A percentile compares a stretch with the other conserved stretches of the same genome.
Evolutionary conservation across 192 early-diverging fungal species (phyloP).

Genomic region (Coemansia sp.): DNA sequence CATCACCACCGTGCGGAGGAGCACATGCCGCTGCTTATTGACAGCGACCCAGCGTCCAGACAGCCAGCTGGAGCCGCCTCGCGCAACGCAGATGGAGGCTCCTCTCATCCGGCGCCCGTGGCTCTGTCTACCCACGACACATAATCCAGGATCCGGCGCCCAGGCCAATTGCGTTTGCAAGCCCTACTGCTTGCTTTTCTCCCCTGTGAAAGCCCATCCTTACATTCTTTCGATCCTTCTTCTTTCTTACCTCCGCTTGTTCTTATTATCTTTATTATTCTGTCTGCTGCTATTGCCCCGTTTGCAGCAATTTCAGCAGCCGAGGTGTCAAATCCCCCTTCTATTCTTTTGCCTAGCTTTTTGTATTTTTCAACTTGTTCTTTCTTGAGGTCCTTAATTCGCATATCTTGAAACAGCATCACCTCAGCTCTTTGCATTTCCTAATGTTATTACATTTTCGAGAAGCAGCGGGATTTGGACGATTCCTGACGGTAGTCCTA

Average conservation of each 20-base stretch:
- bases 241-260: neutral
- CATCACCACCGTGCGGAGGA: constrained; percentile 18
- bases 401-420: too few relatives aligned
- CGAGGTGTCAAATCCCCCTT: too few relatives aligned
- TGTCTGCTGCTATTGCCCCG: too few relatives aligned
- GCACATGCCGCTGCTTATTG: constrained; percentile 46
- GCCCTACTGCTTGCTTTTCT: neutral
- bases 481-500: neutral
- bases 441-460: neutral
- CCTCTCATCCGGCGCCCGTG: constrained; percentile 1
- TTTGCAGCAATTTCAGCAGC: too few relatives aligned
- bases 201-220: too few relatives aligned
- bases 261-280: neutral
- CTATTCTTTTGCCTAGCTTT: too few relatives aligned
- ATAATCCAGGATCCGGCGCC: constrained; percentile 16
- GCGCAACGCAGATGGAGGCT: neutral
- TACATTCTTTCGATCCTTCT: neutral
- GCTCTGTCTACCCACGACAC: constrained; percentile 2
- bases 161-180: too few relatives aligned
- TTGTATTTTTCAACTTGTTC: too few relatives aligned
- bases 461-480: neutral
- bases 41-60: constrained; percentile 41
- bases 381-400: too few relatives aligned
- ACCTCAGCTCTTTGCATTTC: neutral
- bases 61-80: neutral